A percentile compares a stretch with the other conserved stretches of the same genome.
phyloP scores from a whole-genome alignment of 2,329 filamentous ascomycete species.

The Mycosphaerella sp. region DNA sequence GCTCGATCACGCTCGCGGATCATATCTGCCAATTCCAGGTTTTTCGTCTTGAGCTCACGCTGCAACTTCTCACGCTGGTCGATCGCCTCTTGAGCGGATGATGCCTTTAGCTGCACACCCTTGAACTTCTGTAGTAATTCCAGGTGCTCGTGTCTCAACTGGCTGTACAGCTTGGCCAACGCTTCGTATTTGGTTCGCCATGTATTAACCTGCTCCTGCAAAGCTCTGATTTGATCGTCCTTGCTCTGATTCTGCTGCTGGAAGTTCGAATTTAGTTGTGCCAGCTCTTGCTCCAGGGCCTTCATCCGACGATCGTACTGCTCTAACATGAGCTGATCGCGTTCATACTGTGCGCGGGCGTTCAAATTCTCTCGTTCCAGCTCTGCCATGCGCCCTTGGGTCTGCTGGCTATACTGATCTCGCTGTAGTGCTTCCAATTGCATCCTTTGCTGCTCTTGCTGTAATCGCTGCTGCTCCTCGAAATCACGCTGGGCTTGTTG shows the following conservation, averaged over 20 bases:
- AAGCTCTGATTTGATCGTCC: slow-evolving; percentile 84
- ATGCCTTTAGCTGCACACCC: slow-evolving; percentile 88
- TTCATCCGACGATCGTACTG: slow-evolving; percentile 94
- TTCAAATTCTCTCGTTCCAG: slow-evolving; percentile 92
- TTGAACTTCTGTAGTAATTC: slow-evolving; percentile 96
- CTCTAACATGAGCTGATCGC: slow-evolving; percentile 94
- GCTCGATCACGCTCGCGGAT: slow-evolving; percentile 93
- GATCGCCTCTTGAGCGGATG: slow-evolving; percentile 94
- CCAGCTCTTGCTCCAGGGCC: slow-evolving; percentile 79
- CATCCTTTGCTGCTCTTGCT: slow-evolving; percentile 82
- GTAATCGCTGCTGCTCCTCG: slow-evolving; percentile 82
- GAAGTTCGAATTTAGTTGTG: slow-evolving; percentile 73
- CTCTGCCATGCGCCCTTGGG: slow-evolving; percentile 90
- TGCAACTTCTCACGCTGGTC: slow-evolving; percentile 91
- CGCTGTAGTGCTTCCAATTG: slow-evolving; percentile 85
- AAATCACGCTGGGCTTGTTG: slow-evolving; percentile 89
- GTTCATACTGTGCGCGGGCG: slow-evolving; percentile 89
- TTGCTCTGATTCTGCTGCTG: slow-evolving; percentile 81
- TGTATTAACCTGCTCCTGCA: slow-evolving; percentile 96
- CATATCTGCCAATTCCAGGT: slow-evolving; percentile 97
- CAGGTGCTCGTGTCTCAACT: slow-evolving; percentile 88
- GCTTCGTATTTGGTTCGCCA: slow-evolving; percentile 98
- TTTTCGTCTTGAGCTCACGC: slow-evolving; percentile 98
- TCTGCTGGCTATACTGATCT: slow-evolving; percentile 89
- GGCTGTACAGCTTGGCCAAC: slow-evolving; percentile 92